Conservation (phyloP, 768 basidiomycete species). For the Tylopilus cervinicoccineus region DNA sequence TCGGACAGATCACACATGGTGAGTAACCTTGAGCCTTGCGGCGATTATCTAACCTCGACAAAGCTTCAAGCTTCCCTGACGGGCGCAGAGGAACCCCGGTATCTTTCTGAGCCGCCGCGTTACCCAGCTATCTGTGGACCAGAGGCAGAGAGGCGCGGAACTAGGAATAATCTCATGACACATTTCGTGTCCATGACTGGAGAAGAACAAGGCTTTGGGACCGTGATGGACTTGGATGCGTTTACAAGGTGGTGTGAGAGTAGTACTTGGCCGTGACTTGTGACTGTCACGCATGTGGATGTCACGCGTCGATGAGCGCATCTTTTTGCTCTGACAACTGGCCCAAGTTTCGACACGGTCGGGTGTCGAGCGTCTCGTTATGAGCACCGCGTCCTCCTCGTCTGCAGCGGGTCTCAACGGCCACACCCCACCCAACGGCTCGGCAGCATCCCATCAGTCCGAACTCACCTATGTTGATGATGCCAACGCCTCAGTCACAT, state of each 20-base stretch:
- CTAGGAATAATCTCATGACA: slow-evolving; percentile 54
- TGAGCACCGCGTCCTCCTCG: slow-evolving; percentile 28
- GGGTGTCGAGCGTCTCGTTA: slow-evolving; percentile 12
- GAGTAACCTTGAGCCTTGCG: slow-evolving; percentile 11
- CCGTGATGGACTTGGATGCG: slow-evolving; percentile 33
- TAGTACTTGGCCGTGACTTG: slow-evolving; percentile 6
- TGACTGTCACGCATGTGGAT: slow-evolving; percentile 19
- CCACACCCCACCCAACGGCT: slow-evolving; percentile 49
- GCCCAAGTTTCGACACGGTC: slow-evolving; percentile 1
- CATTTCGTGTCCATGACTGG: slow-evolving; percentile 50
- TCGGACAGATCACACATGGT: slow-evolving; percentile 81
- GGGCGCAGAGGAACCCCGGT: slow-evolving; percentile 21
- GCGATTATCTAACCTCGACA: background rate
- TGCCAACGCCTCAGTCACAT: slow-evolving; percentile 15
- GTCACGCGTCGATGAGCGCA: slow-evolving; percentile 21
- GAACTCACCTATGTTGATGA: slow-evolving; percentile 36
- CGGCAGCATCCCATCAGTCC: slow-evolving; percentile 34
- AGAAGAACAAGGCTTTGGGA: slow-evolving; percentile 36
- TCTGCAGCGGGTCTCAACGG: slow-evolving; percentile 48
- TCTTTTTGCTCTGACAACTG: slow-evolving; percentile 12
- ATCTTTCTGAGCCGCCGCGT: slow-evolving; percentile 44
- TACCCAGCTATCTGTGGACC: slow-evolving; percentile 50
- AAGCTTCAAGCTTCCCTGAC: slow-evolving; percentile 5
- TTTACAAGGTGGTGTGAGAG: slow-evolving; percentile 22
- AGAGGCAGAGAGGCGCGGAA: slow-evolving; percentile 34